A percentile compares a stretch with the other conserved stretches of the same genome.
These are phyloP conservation scores for Colletotrichum sp. DNA, from an alignment of 2,329 filamentous ascomycete species.

Conservation along the genomic window DNA sequence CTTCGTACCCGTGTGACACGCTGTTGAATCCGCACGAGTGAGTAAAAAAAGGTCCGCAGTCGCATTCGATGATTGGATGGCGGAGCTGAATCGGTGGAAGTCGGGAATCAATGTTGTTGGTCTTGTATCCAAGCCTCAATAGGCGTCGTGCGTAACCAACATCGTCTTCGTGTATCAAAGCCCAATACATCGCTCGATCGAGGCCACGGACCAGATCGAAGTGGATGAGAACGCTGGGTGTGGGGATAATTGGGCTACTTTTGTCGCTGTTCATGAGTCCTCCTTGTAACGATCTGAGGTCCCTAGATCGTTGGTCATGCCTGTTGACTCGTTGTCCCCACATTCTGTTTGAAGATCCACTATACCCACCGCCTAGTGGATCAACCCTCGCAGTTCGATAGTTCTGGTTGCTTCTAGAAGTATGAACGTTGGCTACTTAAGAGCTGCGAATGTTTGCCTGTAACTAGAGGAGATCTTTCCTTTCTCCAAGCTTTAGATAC, in stretches of 20 bases:
- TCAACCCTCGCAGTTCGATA: too few relatives aligned
- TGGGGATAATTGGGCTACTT: neutral
- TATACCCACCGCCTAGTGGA: too few relatives aligned
- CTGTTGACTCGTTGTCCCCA: too few relatives aligned
- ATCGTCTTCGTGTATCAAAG: neutral
- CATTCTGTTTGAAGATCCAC: too few relatives aligned
- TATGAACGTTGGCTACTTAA: too few relatives aligned
- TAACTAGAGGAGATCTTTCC: too few relatives aligned
- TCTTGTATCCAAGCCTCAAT: neutral
- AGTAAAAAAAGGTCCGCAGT: neutral
- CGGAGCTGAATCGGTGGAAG: neutral
- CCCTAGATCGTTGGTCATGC: too few relatives aligned
- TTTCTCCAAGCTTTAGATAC: too few relatives aligned
- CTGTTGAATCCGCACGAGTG: neutral
- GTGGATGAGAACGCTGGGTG: neutral
- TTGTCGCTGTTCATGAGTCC: neutral
- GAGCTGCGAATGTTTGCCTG: too few relatives aligned
- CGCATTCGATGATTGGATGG: neutral
- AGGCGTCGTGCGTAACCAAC: neutral
- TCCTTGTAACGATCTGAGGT: too few relatives aligned
- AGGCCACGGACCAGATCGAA: neutral
- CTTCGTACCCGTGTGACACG: accelerated
- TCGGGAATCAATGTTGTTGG: neutral
- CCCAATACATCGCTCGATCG: neutral
- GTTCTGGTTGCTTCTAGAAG: too few relatives aligned